Evolutionary conservation across 768 basidiomycete species (phyloP).

Genomic region (Cantharellus cinnabarinus): DNA sequence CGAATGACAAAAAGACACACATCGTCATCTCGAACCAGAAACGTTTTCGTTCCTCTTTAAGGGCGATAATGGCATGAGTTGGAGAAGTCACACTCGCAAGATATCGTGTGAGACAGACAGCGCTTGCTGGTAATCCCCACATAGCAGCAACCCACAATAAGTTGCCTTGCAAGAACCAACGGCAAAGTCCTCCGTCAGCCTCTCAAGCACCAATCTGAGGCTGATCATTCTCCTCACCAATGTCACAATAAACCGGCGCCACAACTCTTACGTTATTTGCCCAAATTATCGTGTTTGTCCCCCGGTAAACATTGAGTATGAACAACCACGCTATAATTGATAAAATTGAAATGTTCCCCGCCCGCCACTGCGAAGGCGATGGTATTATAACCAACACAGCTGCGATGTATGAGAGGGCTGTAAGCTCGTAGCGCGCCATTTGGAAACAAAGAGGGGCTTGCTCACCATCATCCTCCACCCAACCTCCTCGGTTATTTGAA

Average conservation of each 20-base stretch:
- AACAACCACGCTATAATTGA: slow-evolving; percentile 12
- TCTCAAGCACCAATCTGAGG: neutral
- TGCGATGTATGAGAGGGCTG: neutral
- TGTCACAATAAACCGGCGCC: neutral
- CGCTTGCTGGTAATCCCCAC: neutral
- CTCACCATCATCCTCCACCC: no score
- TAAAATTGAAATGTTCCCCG: slow-evolving; percentile 8
- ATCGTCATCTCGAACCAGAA: neutral
- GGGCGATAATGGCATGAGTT: neutral
- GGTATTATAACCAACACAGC: slow-evolving; percentile 11
- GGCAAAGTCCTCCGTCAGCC: neutral
- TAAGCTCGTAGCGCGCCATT: no score
- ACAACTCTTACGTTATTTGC: neutral
- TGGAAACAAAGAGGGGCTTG: no score
- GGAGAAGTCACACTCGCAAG: neutral
- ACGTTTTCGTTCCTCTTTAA: neutral
- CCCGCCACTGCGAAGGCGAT: slow-evolving; percentile 13
- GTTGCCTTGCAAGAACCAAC: neutral
- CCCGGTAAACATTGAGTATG: neutral
- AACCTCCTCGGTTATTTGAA: no score
- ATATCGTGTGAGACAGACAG: neutral
- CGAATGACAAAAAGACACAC: neutral
- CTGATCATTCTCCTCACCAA: neutral
- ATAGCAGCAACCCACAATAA: neutral
- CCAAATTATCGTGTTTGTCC: neutral